Evolutionary conservation across 108 stramenopile species (phyloP).

Genomic region (Cyclotella baltica): DNA sequence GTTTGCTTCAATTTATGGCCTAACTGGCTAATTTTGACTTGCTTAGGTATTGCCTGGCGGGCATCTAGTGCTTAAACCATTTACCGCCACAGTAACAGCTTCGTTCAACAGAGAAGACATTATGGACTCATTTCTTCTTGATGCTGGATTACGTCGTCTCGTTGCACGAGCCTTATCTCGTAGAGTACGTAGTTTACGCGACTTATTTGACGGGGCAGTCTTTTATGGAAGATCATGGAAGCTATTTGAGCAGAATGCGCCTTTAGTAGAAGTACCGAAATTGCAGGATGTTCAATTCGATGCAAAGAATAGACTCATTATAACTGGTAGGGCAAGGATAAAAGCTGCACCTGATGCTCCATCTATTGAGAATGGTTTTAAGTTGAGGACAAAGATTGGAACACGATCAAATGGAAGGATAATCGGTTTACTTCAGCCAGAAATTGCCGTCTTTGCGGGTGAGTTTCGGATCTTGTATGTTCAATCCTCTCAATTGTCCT

Average conservation of each 20-base stretch:
- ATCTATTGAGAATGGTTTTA: constrained; percentile 84
- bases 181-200: constrained; percentile 77
- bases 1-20: not conserved
- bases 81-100: constrained; percentile 78
- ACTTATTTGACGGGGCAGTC: constrained; percentile 85
- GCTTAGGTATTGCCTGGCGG: constrained; percentile 80
- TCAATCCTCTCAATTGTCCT: too few relatives aligned
- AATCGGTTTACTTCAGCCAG: constrained; percentile 78
- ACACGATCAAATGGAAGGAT: constrained; percentile 74
- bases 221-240: constrained; percentile 87
- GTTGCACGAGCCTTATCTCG: constrained; percentile 77
- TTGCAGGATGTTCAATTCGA: constrained; percentile 86
- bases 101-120: constrained; percentile 86
- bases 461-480: not conserved
- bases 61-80: constrained; percentile 84
- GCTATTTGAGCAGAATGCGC: constrained; percentile 65
- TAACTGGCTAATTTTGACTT: not conserved
- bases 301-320: constrained; percentile 67
- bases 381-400: constrained; percentile 84
- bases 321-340: constrained; percentile 83
- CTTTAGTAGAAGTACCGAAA: constrained; percentile 79
- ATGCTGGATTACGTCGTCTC: constrained; percentile 75
- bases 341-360: constrained; percentile 53
- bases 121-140: constrained; percentile 76
- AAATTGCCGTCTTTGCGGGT: constrained; percentile 75